Evolutionary conservation across 2,329 filamentous ascomycete genomes (phyloP).

Genomic region (Grosmannia serpens): DNA sequence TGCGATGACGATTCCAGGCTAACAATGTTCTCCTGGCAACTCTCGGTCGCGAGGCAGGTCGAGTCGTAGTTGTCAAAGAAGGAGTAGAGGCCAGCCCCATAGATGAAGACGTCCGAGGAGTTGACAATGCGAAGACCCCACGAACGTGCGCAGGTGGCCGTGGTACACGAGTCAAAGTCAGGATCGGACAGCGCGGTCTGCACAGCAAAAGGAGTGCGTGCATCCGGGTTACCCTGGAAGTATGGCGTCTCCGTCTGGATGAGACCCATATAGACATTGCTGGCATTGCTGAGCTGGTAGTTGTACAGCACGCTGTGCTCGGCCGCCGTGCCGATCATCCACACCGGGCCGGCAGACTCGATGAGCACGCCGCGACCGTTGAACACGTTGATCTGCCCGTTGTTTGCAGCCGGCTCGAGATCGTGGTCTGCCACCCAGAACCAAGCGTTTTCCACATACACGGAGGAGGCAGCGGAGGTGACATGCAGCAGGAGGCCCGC

Average conservation of each 20-base stretch:
- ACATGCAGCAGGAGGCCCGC: conserved; percentile 61
- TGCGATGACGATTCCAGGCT: conserved; percentile 50
- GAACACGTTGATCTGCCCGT: conserved; percentile 69
- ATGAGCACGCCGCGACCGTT: conserved; percentile 76
- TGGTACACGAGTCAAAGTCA: conserved; percentile 51
- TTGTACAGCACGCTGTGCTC: conserved; percentile 64
- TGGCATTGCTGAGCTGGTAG: conserved; percentile 70
- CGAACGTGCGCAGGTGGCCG: conserved; percentile 51
- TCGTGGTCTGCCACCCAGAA: conserved; percentile 88
- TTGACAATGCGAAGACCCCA: conserved; percentile 64
- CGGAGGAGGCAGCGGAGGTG: conserved; percentile 43
- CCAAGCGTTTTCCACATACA: conserved; percentile 83
- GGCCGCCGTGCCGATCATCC: conserved; percentile 68
- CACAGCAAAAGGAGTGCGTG: conserved; percentile 51
- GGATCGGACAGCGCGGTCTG: conserved; percentile 54
- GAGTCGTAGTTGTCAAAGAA: conserved; percentile 79
- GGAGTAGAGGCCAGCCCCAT: conserved; percentile 65
- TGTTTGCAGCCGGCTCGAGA: conserved; percentile 60
- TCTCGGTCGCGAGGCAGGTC: conserved; percentile 52
- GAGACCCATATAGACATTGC: conserved; percentile 68
- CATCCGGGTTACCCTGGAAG: conserved; percentile 73
- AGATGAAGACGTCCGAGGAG: conserved; percentile 56
- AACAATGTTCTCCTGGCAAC: conserved; percentile 70
- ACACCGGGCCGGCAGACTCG: conserved; percentile 62
- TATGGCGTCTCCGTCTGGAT: conserved; percentile 88